Base-by-base conservation (phyloP, 2,329 filamentous ascomycete species). In the Trichoderma gracile region DNA sequence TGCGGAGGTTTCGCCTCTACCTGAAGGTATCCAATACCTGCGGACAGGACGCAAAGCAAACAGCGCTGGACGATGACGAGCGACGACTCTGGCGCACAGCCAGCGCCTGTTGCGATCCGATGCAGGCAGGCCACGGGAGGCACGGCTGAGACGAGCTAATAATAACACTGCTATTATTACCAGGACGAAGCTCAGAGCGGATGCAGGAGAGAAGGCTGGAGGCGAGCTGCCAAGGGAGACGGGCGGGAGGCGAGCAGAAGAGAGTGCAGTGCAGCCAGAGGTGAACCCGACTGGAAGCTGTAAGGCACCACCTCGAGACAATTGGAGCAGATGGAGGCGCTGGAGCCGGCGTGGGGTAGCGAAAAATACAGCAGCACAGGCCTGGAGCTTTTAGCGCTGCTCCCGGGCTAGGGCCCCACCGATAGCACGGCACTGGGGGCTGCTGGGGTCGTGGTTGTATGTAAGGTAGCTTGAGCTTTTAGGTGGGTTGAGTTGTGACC, bases 61-160 rank as follows among this genome's bases (percentile, higher is more conserved):
- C 12, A 38, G 3, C 10, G 33, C 33, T 38, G 33, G 33, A 38
- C 10, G 33, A 38, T 14, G 33, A 38, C 33, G 53, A 57, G 38
- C 43, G 23, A 59, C 38, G 64, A 54, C 53, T 66, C 60, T 54
- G 64, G 61, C 64, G 55, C 60, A 66, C 54, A 63, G 64, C 64
- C 64, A 66, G 64, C 59, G 53, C 64, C 64, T 63, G 33, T 15
- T 23, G 57, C 27, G 23, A 49, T 42, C 30, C 27, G 46, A 60
- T 52, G 38, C 46, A 25, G 50, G 38, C 46, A 25, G 50, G 40
- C 14, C 19, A 50, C 23, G 30, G 15, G 46, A 25, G 54, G 64
- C 49, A 65, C 33, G 33, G 63, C 55, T 45, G 54, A 38, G 33
- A 40, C 45, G 55, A 49, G 46, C 61, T 57, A 58, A 42, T 64